These are phyloP conservation scores for Akanthomyces uredinophilus DNA, from an alignment of 2,329 filamentous ascomycete genomes.

Conservation along the genomic window DNA sequence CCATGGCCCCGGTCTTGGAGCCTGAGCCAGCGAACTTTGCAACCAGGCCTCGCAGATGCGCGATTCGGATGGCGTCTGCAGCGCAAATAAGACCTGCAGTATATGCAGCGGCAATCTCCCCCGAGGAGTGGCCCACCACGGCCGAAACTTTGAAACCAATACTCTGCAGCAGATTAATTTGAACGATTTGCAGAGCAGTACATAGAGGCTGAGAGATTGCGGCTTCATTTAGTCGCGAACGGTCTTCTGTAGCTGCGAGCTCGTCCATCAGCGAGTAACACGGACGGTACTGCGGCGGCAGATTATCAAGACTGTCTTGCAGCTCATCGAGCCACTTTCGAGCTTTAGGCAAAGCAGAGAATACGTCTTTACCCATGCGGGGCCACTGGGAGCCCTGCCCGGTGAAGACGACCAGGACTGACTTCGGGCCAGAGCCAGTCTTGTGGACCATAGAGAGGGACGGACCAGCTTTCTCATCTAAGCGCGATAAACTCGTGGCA, in stretches of 20 bases:
- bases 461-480: no score
- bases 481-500: no score
- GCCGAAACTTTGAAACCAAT: constrained; percentile 29
- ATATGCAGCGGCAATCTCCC: constrained; percentile 48
- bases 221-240: constrained; percentile 15
- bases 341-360: no score
- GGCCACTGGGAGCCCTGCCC: no score
- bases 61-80: constrained; percentile 22
- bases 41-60: constrained; percentile 18
- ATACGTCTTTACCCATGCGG: no score
- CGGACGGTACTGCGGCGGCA: neutral
- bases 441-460: no score
- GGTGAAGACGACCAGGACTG: no score
- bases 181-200: constrained; percentile 25
- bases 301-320: no score
- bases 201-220: constrained; percentile 27
- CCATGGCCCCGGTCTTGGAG: constrained; percentile 12
- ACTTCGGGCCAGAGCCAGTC: no score
- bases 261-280: neutral
- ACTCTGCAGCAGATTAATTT: constrained; percentile 22
- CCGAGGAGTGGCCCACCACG: constrained; percentile 44
- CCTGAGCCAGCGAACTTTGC: neutral
- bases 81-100: constrained; percentile 36
- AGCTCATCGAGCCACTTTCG: no score
- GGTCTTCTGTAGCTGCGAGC: neutral